These are phyloP conservation scores for Amylocystis lapponica DNA, from an alignment of 768 basidiomycete genomes.

Conservation along the genomic window DNA sequence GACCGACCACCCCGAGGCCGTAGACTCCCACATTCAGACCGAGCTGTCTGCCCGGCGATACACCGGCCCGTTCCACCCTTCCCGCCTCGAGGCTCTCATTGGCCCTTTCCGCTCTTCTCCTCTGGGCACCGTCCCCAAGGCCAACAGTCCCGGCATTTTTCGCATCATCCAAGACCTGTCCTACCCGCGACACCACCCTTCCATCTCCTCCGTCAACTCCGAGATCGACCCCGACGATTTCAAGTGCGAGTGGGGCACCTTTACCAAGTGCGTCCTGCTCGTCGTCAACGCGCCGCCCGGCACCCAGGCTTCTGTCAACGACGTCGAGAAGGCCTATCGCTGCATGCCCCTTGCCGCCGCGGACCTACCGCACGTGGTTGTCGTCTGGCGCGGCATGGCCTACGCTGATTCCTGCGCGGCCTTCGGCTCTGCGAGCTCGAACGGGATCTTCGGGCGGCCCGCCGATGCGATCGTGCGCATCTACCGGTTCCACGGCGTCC, in stretches of 20 bases:
- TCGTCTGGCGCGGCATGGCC: not conserved
- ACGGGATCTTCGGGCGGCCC: constrained; percentile 23
- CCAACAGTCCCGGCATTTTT: not conserved
- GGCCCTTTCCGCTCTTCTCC: constrained; percentile 4
- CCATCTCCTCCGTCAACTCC: not conserved
- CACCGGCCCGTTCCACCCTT: constrained; percentile 2
- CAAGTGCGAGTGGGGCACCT: constrained; percentile 2
- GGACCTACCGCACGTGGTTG: not conserved
- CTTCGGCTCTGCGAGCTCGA: constrained; percentile 10
- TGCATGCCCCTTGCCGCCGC: not conserved
- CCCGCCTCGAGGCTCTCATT: not conserved
- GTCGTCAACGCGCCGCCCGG: constrained; percentile 4
- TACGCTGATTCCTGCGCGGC: not conserved
- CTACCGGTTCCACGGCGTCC: not conserved
- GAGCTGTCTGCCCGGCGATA: not conserved
- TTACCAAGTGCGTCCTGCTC: not conserved
- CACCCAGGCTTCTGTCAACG: not conserved
- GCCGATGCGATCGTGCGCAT: not conserved
- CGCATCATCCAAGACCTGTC: constrained; percentile 5
- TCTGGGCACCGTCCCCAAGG: constrained; percentile 3
- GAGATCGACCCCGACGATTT: constrained; percentile 1
- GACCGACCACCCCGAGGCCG: constrained; percentile 2
- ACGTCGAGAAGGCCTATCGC: constrained; percentile 4
- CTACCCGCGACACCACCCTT: not conserved
- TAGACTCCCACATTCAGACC: not conserved